These are phyloP conservation scores for Fusarium stilboides DNA, from an alignment of 2,329 filamentous ascomycete species.

Conservation along the genomic window DNA sequence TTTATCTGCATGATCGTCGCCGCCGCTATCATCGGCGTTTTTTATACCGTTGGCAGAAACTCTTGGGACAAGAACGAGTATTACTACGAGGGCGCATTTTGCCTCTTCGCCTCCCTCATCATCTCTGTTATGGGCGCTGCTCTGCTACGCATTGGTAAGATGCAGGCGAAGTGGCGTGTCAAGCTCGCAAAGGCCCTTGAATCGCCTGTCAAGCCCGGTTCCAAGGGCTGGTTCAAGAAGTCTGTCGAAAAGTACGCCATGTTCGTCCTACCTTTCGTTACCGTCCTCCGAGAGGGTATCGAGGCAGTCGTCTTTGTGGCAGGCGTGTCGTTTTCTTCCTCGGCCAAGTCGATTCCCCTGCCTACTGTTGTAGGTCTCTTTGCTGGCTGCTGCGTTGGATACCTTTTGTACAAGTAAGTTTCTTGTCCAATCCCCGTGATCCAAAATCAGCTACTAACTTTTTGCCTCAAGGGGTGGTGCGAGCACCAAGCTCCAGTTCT, in stretches of 20 bases:
- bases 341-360: constrained; percentile 82
- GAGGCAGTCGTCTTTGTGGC: constrained; percentile 91
- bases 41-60: constrained; percentile 77
- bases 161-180: constrained; percentile 89
- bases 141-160: constrained; percentile 84
- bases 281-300: constrained; percentile 87
- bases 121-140: constrained; percentile 87
- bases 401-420: constrained; percentile 81
- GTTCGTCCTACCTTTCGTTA: constrained; percentile 89
- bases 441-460: constrained; percentile 4
- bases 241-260: constrained; percentile 85
- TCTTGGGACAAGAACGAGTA: constrained; percentile 78
- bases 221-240: constrained; percentile 67
- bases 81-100: constrained; percentile 87
- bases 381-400: constrained; percentile 78
- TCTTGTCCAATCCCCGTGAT: neutral
- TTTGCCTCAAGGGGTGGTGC: constrained; percentile 57
- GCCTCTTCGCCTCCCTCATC: constrained; percentile 81
- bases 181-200: constrained; percentile 83
- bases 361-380: constrained; percentile 80
- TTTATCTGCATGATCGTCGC: constrained; percentile 76
- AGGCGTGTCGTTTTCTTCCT: constrained; percentile 83
- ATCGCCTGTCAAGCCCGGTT: constrained; percentile 60
- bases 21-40: constrained; percentile 78
- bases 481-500: constrained; percentile 71